A percentile compares a stretch with the other conserved stretches of the same genome.
Conservation (phyloP, 768 basidiomycete genomes). For the Russula olivacea region DNA sequence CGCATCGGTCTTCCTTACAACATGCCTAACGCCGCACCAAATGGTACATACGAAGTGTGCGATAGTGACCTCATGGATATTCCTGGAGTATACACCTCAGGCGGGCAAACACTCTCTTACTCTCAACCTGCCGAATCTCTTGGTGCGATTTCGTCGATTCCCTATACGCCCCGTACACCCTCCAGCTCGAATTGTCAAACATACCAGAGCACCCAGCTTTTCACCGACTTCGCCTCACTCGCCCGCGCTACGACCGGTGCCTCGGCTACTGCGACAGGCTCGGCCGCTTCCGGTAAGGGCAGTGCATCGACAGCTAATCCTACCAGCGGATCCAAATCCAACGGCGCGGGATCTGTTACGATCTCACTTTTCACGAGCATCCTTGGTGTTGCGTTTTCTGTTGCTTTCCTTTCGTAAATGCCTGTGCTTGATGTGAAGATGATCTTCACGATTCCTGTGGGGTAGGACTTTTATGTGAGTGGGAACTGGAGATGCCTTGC, state of each 20-base stretch:
- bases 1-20: slow-evolving; percentile 73
- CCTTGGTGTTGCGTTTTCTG: slow-evolving; percentile 16
- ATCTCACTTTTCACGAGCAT: slow-evolving; percentile 17
- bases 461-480: neutral
- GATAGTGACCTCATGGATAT: slow-evolving; percentile 56
- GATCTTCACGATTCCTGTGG: neutral
- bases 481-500: neutral
- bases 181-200: slow-evolving; percentile 42
- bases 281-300: neutral
- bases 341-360: slow-evolving; percentile 13
- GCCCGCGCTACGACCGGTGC: neutral
- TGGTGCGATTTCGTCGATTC: slow-evolving; percentile 40
- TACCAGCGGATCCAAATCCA: slow-evolving; percentile 13
- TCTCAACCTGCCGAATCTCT: slow-evolving; percentile 44
- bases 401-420: slow-evolving; percentile 17
- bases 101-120: slow-evolving; percentile 41
- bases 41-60: slow-evolving; percentile 60
- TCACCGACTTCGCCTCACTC: slow-evolving; percentile 23
- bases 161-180: slow-evolving; percentile 38
- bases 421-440: neutral
- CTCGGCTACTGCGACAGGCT: neutral
- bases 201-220: slow-evolving; percentile 36
- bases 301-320: neutral
- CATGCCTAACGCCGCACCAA: slow-evolving; percentile 55
- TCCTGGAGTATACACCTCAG: slow-evolving; percentile 45